Evolutionary conservation across 495 filamentous ascomycete species (phyloP).

Genomic region (Chaetomium cochliodes): DNA sequence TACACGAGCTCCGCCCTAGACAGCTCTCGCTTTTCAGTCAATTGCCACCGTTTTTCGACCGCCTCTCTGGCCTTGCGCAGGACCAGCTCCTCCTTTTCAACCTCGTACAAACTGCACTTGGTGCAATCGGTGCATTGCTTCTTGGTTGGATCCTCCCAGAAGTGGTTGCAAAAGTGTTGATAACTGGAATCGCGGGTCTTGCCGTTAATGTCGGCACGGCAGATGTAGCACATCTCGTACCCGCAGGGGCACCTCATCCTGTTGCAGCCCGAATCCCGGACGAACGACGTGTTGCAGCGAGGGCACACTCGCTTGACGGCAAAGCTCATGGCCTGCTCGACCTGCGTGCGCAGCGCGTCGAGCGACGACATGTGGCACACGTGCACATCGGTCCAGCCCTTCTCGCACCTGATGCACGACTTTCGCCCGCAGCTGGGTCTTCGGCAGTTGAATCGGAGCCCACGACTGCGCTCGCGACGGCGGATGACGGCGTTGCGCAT

Average conservation of each 20-base stretch:
- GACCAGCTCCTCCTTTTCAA: conserved; percentile 79
- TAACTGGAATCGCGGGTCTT: conserved; percentile 65
- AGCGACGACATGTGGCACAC: conserved; percentile 83
- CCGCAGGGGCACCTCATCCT: conserved; percentile 97
- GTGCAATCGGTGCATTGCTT: conserved; percentile 72
- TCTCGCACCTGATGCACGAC: conserved; percentile 75
- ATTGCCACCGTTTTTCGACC: conserved; percentile 80
- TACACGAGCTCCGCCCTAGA: conserved; percentile 49
- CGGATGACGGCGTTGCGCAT: conserved; percentile 58
- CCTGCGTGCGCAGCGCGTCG: conserved; percentile 75
- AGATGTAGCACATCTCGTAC: conserved; percentile 96
- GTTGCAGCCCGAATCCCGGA: conserved; percentile 92
- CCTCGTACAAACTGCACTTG: conserved; percentile 85
- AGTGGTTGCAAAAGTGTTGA: conserved; percentile 92
- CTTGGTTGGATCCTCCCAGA: conserved; percentile 69
- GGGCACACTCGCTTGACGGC: conserved; percentile 96
- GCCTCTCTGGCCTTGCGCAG: conserved; percentile 70
- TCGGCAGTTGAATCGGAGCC: conserved; percentile 71
- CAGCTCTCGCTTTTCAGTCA: conserved; percentile 58
- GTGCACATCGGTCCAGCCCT: conserved; percentile 66
- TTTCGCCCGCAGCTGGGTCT: conserved; percentile 61
- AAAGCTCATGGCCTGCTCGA: conserved; percentile 86
- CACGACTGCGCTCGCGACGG: conserved; percentile 59
- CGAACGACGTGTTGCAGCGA: conserved; percentile 81
- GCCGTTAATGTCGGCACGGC: conserved; percentile 60